Base-by-base conservation (phyloP, 805 yeast genomes). In the Suhomyces faveliae region DNA sequence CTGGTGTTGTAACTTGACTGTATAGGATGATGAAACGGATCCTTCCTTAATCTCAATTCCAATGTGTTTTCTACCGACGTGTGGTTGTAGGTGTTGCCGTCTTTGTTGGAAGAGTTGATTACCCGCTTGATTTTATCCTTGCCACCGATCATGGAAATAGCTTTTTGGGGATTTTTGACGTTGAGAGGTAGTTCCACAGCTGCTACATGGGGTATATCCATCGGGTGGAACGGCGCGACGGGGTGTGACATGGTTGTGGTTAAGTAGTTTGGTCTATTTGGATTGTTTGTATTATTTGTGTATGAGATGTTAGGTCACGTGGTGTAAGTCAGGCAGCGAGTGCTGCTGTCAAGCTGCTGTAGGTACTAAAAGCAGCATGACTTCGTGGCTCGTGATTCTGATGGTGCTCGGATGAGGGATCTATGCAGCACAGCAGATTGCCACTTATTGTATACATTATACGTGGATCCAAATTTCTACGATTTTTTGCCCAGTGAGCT, bases 151-250 rank as follows among this genome's bases (percentile, higher is more conserved):
- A 85, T 79, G 5, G 66, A 63, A 9, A 90, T 64, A 0, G 96
- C 96, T 42, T 73, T 76, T 15, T 74, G 77, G 0, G 79, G 67
- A 60, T 90, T 76, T 33, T 75, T 73, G 6, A 91, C 91, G 13
- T 76, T 73, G 24, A 89, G 66, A 0, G 97, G 97, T 50, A 86
- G 75, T 59, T 91, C 97, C 13, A 91, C 78, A 2, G 91, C 79
- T 4, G 87, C 75, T 20, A 82, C 81, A 55, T 83, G 82, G 7
- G 96, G 94, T 1, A 87, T 74, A 55, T 87, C 94, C 59, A 88
- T 64, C 9, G 86, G 77, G 59, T 77, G 78, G 53, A 77, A 79
- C 41, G 76, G 74, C 1, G 87, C 88, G 13, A 60, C 40, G 9
- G 22, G 24, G 9, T 44, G 41, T 13, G 46, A 24, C 48, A 47